These are phyloP conservation scores for Fraxinus sp. DNA, from an alignment of 305 asterid genomes.

Conservation along the genomic window DNA sequence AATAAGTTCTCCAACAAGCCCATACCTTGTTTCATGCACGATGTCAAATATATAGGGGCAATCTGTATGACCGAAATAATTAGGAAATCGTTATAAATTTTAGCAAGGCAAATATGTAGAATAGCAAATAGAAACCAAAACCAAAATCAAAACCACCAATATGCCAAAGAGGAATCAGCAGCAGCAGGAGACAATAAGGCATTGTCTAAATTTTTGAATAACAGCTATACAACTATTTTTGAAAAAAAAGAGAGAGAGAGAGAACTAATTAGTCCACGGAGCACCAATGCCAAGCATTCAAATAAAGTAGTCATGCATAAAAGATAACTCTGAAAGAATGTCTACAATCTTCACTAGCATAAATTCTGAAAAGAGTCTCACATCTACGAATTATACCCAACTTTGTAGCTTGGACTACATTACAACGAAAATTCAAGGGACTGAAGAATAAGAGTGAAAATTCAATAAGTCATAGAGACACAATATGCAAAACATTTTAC, in stretches of 20 bases:
- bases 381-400: conserved; percentile 2
- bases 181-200: neutral
- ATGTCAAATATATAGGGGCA: conserved; percentile 85
- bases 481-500: neutral
- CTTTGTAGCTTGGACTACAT: neutral
- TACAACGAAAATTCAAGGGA: conserved; percentile 9
- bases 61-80: conserved; percentile 47
- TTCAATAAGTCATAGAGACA: neutral
- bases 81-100: conserved; percentile 11
- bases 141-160: neutral
- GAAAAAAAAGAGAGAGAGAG: neutral
- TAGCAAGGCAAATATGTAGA: conserved; percentile 1
- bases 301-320: neutral
- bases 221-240: neutral
- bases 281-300: neutral
- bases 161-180: neutral
- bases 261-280: neutral
- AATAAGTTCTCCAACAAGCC: conserved; percentile 75
- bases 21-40: conserved; percentile 81
- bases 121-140: conserved; percentile 7
- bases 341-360: conserved; percentile 6
- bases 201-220: neutral
- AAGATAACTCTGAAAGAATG: conserved; percentile 6
- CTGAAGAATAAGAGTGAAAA: neutral
- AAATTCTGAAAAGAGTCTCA: neutral